Percentiles rank a stretch among this genome's conserved stretches.
Evolutionary conservation across 306 rosid genomes (phyloP).

Genomic region (Hylodesmum podocarpum): DNA sequence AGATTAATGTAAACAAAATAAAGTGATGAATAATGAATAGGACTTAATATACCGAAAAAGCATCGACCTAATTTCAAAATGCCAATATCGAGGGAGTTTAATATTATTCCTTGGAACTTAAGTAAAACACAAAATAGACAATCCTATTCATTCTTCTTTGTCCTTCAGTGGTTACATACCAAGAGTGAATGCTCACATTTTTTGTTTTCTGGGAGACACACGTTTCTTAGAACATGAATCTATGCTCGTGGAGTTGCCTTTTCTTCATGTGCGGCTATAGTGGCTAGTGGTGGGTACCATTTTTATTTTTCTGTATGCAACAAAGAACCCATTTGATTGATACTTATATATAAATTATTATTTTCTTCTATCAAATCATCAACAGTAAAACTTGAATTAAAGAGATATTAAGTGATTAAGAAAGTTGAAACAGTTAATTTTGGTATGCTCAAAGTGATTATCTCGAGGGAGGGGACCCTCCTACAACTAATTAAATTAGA

Average conservation of each 20-base stretch:
- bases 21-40: neutral
- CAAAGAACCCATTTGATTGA: slow-evolving; percentile 15
- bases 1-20: slow-evolving; percentile 1
- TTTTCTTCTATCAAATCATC: slow-evolving; percentile 21
- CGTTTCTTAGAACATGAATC: slow-evolving; percentile 24
- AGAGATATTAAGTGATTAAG: neutral
- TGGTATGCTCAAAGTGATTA: slow-evolving; percentile 20
- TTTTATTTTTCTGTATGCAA: slow-evolving; percentile 1
- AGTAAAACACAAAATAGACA: slow-evolving; percentile 28
- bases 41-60: neutral
- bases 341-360: neutral
- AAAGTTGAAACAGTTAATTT: neutral
- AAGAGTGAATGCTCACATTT: slow-evolving; percentile 9
- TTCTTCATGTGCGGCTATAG: slow-evolving; percentile 35
- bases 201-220: slow-evolving; percentile 25
- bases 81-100: slow-evolving; percentile 25
- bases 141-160: slow-evolving; percentile 27
- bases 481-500: neutral
- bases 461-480: slow-evolving; percentile 29
- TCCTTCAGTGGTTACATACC: slow-evolving; percentile 13
- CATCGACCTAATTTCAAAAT: slow-evolving; percentile 13
- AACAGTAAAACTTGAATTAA: slow-evolving; percentile 14
- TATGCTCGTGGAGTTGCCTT: slow-evolving; percentile 26
- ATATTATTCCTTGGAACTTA: slow-evolving; percentile 27
- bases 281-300: slow-evolving; percentile 27